Percentiles rank a stretch among this genome's conserved stretches.
Evolutionary conservation across 805 yeast species (phyloP).

Genomic region (Kodamaea lidongshanica): DNA sequence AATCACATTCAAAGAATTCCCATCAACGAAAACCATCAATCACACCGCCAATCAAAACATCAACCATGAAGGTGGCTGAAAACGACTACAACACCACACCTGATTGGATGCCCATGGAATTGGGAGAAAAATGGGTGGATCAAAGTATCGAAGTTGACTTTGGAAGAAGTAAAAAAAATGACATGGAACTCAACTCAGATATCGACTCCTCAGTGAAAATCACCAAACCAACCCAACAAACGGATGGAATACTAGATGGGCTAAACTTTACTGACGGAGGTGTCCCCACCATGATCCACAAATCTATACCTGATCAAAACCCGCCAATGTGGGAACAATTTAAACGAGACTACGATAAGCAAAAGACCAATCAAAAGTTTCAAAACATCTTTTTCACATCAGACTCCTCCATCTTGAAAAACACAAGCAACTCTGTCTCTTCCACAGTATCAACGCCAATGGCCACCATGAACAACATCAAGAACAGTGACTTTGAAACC

Average conservation of each 20-base stretch:
- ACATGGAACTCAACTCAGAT: slow-evolving; percentile 6
- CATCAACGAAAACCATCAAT: neutral
- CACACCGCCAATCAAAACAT: slow-evolving; percentile 18
- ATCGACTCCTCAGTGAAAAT: slow-evolving; percentile 23
- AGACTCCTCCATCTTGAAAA: slow-evolving; percentile 12
- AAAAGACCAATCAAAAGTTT: slow-evolving; percentile 22
- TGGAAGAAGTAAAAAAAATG: neutral
- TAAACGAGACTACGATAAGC: slow-evolving; percentile 21
- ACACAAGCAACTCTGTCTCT: slow-evolving; percentile 18
- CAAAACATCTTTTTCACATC: slow-evolving; percentile 26
- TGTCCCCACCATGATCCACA: slow-evolving; percentile 30
- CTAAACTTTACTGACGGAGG: slow-evolving; percentile 15
- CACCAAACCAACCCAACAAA: slow-evolving; percentile 10
- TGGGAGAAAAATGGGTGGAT: slow-evolving; percentile 29
- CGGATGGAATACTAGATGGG: slow-evolving; percentile 6
- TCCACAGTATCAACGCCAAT: slow-evolving; percentile 36
- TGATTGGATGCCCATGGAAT: slow-evolving; percentile 39
- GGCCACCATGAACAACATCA: slow-evolving; percentile 15
- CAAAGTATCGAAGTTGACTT: no score
- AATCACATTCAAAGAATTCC: neutral
- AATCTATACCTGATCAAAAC: slow-evolving; percentile 13
- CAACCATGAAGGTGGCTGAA: slow-evolving; percentile 15
- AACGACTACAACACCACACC: slow-evolving; percentile 23
- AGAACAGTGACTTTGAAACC: slow-evolving; percentile 3
- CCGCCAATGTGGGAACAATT: slow-evolving; percentile 33